Evolutionary conservation across 2,329 filamentous ascomycete species (phyloP).

Genomic region (Talaromyces sp.): DNA sequence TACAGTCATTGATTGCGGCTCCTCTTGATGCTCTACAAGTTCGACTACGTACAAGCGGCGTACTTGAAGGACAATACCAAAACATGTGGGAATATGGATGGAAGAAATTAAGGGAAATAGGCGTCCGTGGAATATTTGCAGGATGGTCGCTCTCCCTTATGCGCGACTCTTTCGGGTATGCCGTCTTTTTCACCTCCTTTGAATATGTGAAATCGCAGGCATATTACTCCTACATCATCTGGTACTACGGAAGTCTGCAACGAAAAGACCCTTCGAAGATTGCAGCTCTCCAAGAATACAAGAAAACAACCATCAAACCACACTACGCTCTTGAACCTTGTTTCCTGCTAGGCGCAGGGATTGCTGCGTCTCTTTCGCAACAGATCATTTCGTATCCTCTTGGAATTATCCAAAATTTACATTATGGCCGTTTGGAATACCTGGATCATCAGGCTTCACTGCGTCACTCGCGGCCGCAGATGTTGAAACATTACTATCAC

Average conservation of each 20-base stretch:
- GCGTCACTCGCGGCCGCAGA: conserved; percentile 39
- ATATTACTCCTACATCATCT: conserved; percentile 60
- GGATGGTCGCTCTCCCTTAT: conserved; percentile 59
- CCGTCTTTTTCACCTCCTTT: conserved; percentile 61
- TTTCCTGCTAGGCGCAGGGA: conserved; percentile 59
- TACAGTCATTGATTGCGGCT: conserved; percentile 61
- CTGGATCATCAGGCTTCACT: conserved; percentile 53
- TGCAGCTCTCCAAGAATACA: conserved; percentile 5
- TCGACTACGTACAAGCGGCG: conserved; percentile 58
- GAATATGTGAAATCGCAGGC: conserved; percentile 62
- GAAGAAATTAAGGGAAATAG: conserved; percentile 58
- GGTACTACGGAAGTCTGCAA: conserved; percentile 52
- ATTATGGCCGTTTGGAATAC: conserved; percentile 58
- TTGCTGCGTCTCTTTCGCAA: conserved; percentile 57
- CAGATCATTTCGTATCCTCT: conserved; percentile 59
- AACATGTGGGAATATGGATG: conserved; percentile 63
- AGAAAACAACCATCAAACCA: conserved; percentile 49
- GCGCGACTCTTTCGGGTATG: conserved; percentile 60
- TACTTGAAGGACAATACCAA: conserved; percentile 57
- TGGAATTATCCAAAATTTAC: conserved; percentile 57
- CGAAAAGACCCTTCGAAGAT: conserved; percentile 19
- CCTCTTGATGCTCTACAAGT: conserved; percentile 63
- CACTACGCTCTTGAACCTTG: conserved; percentile 62
- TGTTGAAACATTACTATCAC: conserved; percentile 55
- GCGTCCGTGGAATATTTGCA: conserved; percentile 59